phyloP scores from a whole-genome alignment of 805 yeast genomes.

The Wickerhamomyces strasburgensis region DNA sequence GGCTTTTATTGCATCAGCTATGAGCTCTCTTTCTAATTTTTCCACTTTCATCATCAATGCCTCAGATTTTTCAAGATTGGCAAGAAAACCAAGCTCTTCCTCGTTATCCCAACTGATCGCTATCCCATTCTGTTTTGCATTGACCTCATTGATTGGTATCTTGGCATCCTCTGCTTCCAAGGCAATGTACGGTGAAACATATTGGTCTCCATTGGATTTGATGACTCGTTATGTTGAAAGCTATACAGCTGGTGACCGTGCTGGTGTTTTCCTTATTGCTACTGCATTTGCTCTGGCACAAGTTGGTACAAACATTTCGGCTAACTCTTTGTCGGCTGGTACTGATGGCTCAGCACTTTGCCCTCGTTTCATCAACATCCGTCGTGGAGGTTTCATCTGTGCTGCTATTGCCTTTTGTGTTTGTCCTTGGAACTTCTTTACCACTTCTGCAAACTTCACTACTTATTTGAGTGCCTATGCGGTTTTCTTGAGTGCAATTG shows the following conservation, averaged over 20 bases:
- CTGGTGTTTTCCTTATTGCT: constrained; percentile 74
- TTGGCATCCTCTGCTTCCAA: constrained; percentile 77
- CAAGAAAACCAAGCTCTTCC: constrained; percentile 49
- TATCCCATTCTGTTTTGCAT: constrained; percentile 71
- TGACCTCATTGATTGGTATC: constrained; percentile 82
- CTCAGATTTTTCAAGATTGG: constrained; percentile 85
- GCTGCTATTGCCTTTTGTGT: constrained; percentile 65
- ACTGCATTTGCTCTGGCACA: constrained; percentile 71
- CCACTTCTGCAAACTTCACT: constrained; percentile 68
- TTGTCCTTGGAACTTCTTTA: constrained; percentile 79
- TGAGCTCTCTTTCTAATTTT: constrained; percentile 81
- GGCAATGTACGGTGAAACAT: constrained; percentile 57
- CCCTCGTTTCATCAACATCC: constrained; percentile 61
- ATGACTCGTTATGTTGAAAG: constrained; percentile 56
- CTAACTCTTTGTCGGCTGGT: constrained; percentile 67
- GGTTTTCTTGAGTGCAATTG: constrained; percentile 76
- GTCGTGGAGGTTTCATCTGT: constrained; percentile 79
- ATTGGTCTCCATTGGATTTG: constrained; percentile 77
- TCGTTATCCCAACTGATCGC: constrained; percentile 56
- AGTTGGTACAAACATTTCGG: constrained; percentile 72
- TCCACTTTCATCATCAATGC: constrained; percentile 86
- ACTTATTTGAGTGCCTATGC: constrained; percentile 78
- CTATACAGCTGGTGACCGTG: constrained; percentile 56
- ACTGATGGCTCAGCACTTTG: constrained; percentile 65
- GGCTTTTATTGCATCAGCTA: constrained; percentile 74